These are phyloP conservation scores for Pichia cabralensis DNA, from an alignment of 805 yeast genomes.

Conservation along the genomic window DNA sequence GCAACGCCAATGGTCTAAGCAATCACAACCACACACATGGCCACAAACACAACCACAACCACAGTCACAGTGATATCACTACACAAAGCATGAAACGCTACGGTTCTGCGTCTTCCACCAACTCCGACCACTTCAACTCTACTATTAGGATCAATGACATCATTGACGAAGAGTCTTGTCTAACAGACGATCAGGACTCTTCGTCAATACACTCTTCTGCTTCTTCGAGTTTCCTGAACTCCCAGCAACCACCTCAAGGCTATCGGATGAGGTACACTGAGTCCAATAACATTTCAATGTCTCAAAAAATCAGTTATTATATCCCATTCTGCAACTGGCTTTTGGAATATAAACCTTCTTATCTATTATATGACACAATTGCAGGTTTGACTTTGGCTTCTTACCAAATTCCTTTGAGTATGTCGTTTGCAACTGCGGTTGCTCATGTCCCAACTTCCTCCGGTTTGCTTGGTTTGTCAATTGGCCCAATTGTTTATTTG, in stretches of 20 bases:
- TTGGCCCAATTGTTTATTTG: slow-evolving; percentile 72
- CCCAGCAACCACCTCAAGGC: neutral
- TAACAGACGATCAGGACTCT: neutral
- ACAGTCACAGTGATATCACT: no score
- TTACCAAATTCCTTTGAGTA: slow-evolving; percentile 81
- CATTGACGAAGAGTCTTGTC: no score
- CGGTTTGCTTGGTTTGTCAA: slow-evolving; percentile 67
- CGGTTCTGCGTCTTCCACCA: no score
- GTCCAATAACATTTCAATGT: slow-evolving; percentile 4
- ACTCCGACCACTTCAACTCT: no score
- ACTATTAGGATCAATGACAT: no score
- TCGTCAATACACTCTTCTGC: neutral
- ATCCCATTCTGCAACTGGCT: slow-evolving; percentile 63
- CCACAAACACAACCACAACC: no score
- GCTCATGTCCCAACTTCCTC: slow-evolving; percentile 77
- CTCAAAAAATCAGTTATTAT: slow-evolving; percentile 43
- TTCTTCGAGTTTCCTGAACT: neutral
- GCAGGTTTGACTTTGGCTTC: slow-evolving; percentile 87
- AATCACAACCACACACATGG: no score
- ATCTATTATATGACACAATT: slow-evolving; percentile 49
- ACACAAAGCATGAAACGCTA: no score
- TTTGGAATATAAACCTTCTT: slow-evolving; percentile 33
- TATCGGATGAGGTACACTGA: neutral
- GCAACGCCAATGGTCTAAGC: no score
- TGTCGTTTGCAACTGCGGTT: slow-evolving; percentile 71